Evolutionary conservation across 2,329 filamentous ascomycete genomes (phyloP).

Genomic region (Claviceps sp.): DNA sequence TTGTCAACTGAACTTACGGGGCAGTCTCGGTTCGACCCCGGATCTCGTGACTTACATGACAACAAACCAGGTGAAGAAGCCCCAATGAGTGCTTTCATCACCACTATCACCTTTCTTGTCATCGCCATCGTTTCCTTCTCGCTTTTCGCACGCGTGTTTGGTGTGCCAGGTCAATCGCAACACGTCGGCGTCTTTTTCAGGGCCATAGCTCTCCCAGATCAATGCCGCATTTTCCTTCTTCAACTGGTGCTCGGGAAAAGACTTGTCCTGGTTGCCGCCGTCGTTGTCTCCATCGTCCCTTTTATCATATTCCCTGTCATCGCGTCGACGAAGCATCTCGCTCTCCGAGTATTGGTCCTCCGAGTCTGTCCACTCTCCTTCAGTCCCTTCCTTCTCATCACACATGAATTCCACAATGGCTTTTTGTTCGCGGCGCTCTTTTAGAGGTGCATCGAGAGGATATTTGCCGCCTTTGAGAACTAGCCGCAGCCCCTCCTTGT

Average conservation of each 20-base stretch:
- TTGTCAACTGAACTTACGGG: no score
- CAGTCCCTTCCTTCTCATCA: conserved; percentile 58
- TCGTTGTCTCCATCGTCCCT: conserved; percentile 20
- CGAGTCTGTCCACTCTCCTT: conserved; percentile 49
- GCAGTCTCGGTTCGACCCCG: background rate
- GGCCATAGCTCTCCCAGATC: conserved; percentile 61
- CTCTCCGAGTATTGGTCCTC: conserved; percentile 20
- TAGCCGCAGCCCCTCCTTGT: conserved; percentile 59
- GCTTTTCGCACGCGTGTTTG: conserved; percentile 65
- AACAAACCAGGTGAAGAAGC: conserved; percentile 95
- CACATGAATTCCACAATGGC: conserved; percentile 81
- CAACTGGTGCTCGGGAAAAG: conserved; percentile 36
- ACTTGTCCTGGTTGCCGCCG: conserved; percentile 23
- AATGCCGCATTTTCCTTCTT: conserved; percentile 49
- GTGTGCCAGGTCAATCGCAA: conserved; percentile 76
- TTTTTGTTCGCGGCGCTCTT: conserved; percentile 47
- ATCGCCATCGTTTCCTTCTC: conserved; percentile 26
- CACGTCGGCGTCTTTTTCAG: conserved; percentile 43
- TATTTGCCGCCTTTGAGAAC: conserved; percentile 50
- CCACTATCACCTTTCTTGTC: conserved; percentile 28
- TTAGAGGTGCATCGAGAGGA: conserved; percentile 33
- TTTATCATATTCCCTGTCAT: conserved; percentile 12
- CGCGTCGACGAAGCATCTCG: background rate
- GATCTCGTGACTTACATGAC: conserved; percentile 57
- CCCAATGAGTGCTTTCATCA: conserved; percentile 53